phyloP scores from a whole-genome alignment of 83 land plant genomes.

The Larix sibirica region DNA sequence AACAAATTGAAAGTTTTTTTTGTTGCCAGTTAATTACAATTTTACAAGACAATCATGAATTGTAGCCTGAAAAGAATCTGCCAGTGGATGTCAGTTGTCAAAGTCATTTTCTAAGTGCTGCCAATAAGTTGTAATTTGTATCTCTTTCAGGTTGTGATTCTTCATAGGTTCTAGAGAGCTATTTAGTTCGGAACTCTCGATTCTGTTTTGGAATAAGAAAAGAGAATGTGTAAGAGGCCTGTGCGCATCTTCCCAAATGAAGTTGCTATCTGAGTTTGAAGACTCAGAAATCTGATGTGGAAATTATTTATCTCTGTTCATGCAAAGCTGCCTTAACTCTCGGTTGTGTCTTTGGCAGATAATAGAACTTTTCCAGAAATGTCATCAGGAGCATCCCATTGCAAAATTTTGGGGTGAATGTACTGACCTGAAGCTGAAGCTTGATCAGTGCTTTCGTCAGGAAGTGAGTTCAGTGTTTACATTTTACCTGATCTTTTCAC shows the following conservation, averaged over 20 bases:
- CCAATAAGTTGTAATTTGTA: background rate
- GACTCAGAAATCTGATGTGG: background rate
- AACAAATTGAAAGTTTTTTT: background rate
- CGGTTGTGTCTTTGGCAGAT: conserved; percentile 39
- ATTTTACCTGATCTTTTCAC: background rate
- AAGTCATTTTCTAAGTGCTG: background rate
- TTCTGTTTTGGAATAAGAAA: background rate
- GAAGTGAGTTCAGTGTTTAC: conserved; percentile 50
- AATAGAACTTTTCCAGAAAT: conserved; percentile 75
- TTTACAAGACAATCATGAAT: background rate
- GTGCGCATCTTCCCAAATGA: background rate
- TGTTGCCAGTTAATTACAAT: background rate
- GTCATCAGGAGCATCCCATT: conserved; percentile 86
- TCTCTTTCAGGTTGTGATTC: background rate
- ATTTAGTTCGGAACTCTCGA: background rate
- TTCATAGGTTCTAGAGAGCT: background rate
- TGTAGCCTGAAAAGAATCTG: background rate
- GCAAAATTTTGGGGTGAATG: conserved; percentile 85
- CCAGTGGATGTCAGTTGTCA: background rate
- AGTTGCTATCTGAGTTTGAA: background rate
- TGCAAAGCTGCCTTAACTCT: background rate
- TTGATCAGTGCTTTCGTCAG: conserved; percentile 78
- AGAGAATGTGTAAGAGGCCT: background rate
- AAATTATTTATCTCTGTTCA: background rate
- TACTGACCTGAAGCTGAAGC: conserved; percentile 77